A percentile compares a stretch with the other conserved stretches of the same genome.
These are phyloP conservation scores for Candida nanaspora DNA, from an alignment of 805 yeast genomes.

Conservation along the genomic window DNA sequence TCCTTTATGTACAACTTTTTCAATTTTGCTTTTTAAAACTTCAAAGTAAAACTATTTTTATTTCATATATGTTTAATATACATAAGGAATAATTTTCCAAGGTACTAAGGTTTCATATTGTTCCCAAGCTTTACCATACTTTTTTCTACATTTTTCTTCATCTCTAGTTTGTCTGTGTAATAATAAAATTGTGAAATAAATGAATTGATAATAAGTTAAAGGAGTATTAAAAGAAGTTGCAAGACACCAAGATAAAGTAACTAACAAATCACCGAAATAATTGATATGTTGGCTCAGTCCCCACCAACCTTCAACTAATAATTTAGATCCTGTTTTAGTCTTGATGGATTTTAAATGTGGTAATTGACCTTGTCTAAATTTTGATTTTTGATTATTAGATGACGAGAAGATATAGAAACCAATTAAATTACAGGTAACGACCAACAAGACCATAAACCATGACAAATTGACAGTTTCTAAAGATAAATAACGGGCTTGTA, in stretches of 20 bases:
- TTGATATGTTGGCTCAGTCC: slow-evolving; percentile 85
- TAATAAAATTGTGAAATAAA: slow-evolving; percentile 75
- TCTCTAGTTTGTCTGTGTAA: slow-evolving; percentile 88
- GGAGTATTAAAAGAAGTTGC: slow-evolving; percentile 80
- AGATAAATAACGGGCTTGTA: slow-evolving; percentile 79
- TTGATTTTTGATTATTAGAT: slow-evolving; percentile 78
- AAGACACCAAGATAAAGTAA: slow-evolving; percentile 88
- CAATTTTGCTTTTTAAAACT: too few relatives aligned
- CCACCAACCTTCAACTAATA: slow-evolving; percentile 96
- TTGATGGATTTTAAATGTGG: slow-evolving; percentile 60
- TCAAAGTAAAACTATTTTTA: too few relatives aligned
- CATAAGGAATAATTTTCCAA: slow-evolving; percentile 81
- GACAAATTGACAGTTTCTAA: slow-evolving; percentile 56
- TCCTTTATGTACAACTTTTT: too few relatives aligned
- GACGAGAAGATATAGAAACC: slow-evolving; percentile 83
- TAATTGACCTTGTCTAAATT: slow-evolving; percentile 73
- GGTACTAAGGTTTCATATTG: slow-evolving; percentile 79
- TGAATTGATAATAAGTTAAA: slow-evolving; percentile 78
- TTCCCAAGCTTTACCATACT: slow-evolving; percentile 84
- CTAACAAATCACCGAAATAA: slow-evolving; percentile 92
- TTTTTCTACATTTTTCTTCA: slow-evolving; percentile 80
- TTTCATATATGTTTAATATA: too few relatives aligned
- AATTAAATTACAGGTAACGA: slow-evolving; percentile 23
- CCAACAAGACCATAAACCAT: slow-evolving; percentile 36
- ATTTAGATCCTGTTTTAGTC: slow-evolving; percentile 70